Evolutionary conservation across 1,139 yeast genomes (phyloP).

Genomic region (Suhomyces bokatorum): DNA sequence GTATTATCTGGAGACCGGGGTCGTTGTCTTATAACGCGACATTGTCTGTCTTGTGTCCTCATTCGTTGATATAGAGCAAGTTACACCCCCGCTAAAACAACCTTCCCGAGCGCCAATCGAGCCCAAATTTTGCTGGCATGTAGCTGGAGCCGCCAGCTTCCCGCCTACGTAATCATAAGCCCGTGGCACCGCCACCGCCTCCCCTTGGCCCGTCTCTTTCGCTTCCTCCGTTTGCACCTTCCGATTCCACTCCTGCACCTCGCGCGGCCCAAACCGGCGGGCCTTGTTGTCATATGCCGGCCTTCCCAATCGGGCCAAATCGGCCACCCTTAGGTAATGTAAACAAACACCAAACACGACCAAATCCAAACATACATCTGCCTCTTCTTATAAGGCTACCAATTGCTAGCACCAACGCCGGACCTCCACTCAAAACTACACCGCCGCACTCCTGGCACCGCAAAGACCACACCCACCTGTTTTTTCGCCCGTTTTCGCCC

Average conservation of each 20-base stretch:
- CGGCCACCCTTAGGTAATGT: conserved; percentile 4
- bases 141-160: not conserved
- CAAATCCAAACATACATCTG: conserved; percentile 9
- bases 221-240: not conserved
- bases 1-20: not conserved
- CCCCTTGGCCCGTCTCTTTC: not conserved
- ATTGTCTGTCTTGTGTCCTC: too few species aligned
- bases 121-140: not conserved
- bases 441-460: too few species aligned
- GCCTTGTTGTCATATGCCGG: conserved; percentile 1
- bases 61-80: too few species aligned
- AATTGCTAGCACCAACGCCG: conserved; percentile 1
- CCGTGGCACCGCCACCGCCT: too few species aligned
- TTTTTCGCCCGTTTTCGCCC: not conserved
- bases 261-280: not conserved
- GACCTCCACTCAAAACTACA: not conserved
- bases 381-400: conserved; percentile 7
- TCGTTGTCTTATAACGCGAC: not conserved
- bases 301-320: conserved; percentile 10
- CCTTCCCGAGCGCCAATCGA: not conserved
- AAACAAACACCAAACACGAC: conserved; percentile 14
- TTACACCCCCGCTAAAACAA: not conserved
- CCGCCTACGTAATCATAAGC: too few species aligned
- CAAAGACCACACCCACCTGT: not conserved
- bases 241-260: not conserved